Base-by-base conservation (phyloP, 352 stramenopile species). In the Pythium rhizo-oryzae region DNA sequence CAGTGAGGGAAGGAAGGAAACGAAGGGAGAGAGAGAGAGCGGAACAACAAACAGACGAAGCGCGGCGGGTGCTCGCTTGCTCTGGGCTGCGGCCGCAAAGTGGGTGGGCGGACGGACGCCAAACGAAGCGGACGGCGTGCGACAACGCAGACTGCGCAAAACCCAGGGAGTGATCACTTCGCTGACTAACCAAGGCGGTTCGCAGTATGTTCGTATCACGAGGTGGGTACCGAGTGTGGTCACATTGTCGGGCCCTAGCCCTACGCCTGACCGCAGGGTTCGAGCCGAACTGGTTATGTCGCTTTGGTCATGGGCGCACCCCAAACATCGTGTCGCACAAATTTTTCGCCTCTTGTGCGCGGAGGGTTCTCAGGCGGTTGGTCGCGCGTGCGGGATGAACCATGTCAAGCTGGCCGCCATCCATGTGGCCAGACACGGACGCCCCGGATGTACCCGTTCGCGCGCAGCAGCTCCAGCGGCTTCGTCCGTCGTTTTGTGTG, bases 191-290 rank as follows among this genome's bases (percentile, higher is more conserved):
- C 8, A 51, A 51, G n/a, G 15, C 5, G 46, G 16, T 25, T 52
- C 21, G 46, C 5, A 9, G 12, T 23, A 35, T 39, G 25, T 21
- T 12, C 25, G 23, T 57, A 57, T 33, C 41, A 1, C 13, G 51
- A 43, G 51, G 51, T 43, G 8, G 16, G 19, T 37, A 6, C 37
- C 56, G 1, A 33, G 44, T 12, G n/a, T 54, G 56, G 39, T 62
- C 44, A 25, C 39, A 21, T 43, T 53, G 56, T 37, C 4, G 21
- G 0, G 15, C 43, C 58, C 58, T 64, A 64, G 2, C 44, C 58
- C 58, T 64, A 55, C 46, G 28, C 51, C 58, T 64, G 58, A 64
- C 58, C 58, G 58, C 25, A 64, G 58, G 58, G 58, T 64, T 64
- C 58, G 58, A 19, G 19, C 9, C 15, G 58, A 64, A 64, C 58